phyloP scores from a whole-genome alignment of 73 alveolate species.

The Blepharisma stoltei region DNA sequence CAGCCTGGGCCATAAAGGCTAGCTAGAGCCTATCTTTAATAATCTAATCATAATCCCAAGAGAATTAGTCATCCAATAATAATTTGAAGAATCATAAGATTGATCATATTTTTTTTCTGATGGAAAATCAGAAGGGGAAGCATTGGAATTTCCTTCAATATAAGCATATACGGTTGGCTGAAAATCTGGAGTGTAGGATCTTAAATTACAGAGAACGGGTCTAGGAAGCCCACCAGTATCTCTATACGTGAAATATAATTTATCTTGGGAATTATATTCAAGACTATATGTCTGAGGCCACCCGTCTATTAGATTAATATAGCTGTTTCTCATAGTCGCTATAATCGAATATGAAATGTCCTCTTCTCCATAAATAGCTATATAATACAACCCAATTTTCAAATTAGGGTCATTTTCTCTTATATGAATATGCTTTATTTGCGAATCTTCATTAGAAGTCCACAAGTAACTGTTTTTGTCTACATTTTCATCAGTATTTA shows the following conservation, averaged over 20 bases:
- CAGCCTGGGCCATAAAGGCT: too few relatives aligned
- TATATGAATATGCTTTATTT: not conserved
- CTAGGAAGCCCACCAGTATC: too few relatives aligned
- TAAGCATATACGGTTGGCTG: too few relatives aligned
- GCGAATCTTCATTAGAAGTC: not conserved
- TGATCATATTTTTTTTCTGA: too few relatives aligned
- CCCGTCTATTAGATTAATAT: slow-evolving; percentile 11
- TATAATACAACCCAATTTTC: slow-evolving; percentile 7
- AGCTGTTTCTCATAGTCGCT: not conserved
- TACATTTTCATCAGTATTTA: not conserved
- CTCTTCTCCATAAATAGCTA: not conserved
- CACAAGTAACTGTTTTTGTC: not conserved
- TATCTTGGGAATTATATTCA: not conserved
- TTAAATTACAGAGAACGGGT: too few relatives aligned
- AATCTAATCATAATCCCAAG: too few relatives aligned
- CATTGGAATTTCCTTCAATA: too few relatives aligned
- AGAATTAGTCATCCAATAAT: too few relatives aligned
- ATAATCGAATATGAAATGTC: not conserved
- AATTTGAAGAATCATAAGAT: too few relatives aligned
- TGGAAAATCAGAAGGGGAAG: too few relatives aligned
- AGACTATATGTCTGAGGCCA: not conserved
- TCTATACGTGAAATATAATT: not conserved
- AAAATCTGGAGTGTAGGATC: too few relatives aligned
- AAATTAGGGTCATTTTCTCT: not conserved
- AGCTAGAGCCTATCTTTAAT: too few relatives aligned